Evolutionary conservation across 2,329 filamentous ascomycete genomes (phyloP), one percentile per base, ranked within the genome.

Genomic region (Curvularia verruculosa): DNA sequence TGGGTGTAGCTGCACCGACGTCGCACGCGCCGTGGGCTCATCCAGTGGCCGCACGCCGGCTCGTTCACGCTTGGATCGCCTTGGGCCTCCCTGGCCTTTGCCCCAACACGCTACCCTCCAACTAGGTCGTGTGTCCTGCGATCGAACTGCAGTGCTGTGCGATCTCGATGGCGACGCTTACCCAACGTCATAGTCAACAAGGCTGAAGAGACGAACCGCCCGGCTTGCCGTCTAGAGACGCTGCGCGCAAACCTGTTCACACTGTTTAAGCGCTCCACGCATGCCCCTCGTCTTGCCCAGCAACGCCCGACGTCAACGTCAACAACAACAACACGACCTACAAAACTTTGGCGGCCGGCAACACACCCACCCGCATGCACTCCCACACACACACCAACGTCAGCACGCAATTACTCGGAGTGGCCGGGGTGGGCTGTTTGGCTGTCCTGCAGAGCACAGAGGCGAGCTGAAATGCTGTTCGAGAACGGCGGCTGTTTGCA

Each of bases 181-280:
- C 47, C 51, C 53, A 63, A 74, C 73, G 73, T 75, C 73, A 75
- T 74, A 62, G 56, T 34, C 65, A 64, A 66, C 58, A 65, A 64
- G 56, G 48, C 59, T 67, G 58, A 59, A n/a, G 46, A n/a, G 58
- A 58, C 57, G n/a, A 50, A 50, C 52, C 68, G 62, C 68, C 71
- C 63, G 62, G 67, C 67, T 65, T 59, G 58, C 63, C 63, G 58
- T 54, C 40, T 23, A 45, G 23, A 44, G 47, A 50, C 44, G 6
- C n/a, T 7, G 19, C 40, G 55, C 23, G 44, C 49, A 57, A 57
- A 57, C 49, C 50, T 48, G 36, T 49, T 55, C 52, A 47, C n/a
- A 44, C 56, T 56, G 63, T 31, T 52, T 40, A n/a, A 52, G 53
- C 61, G 39, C 54, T 55, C 52, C 49, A 46, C 49, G 46, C 48